Conservation (phyloP, 2,329 filamentous ascomycete species). For the Lanzia echinophila region DNA sequence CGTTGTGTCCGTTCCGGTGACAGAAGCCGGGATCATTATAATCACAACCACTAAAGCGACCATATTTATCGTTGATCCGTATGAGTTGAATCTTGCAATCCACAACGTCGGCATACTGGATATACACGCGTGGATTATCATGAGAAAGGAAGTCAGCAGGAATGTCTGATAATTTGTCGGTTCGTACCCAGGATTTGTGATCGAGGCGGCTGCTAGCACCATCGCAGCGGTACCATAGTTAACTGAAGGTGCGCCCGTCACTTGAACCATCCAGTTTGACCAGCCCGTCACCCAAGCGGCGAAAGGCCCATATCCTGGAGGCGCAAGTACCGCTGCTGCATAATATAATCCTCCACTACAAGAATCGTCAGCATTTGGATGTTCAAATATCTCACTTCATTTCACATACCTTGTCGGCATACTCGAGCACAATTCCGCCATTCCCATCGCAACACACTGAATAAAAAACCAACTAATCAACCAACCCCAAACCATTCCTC, state of each 20-base stretch:
- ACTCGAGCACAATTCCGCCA: slow-evolving; percentile 65
- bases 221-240: slow-evolving; percentile 62
- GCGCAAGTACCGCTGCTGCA: slow-evolving; percentile 63
- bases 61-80: slow-evolving; percentile 65
- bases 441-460: slow-evolving; percentile 60
- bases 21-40: slow-evolving; percentile 58
- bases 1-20: slow-evolving; percentile 38
- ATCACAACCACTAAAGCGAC: slow-evolving; percentile 58
- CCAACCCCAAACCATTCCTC: slow-evolving; percentile 72
- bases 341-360: slow-evolving; percentile 63
- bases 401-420: slow-evolving; percentile 56
- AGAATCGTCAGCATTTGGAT: background rate
- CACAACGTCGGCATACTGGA: slow-evolving; percentile 65
- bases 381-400: background rate
- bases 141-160: slow-evolving; percentile 58
- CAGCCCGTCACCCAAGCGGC: slow-evolving; percentile 64
- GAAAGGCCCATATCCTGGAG: slow-evolving; percentile 57
- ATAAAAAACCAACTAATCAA: slow-evolving; percentile 66
- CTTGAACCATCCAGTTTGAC: slow-evolving; percentile 64
- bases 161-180: slow-evolving; percentile 62
- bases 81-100: slow-evolving; percentile 64
- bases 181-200: slow-evolving; percentile 57
- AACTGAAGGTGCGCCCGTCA: slow-evolving; percentile 59
- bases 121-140: slow-evolving; percentile 61
- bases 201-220: slow-evolving; percentile 65